A percentile compares a stretch with the other conserved stretches of the same genome.
phyloP scores from a whole-genome alignment of 768 basidiomycete genomes.

The Coprinopsis cinerea region DNA sequence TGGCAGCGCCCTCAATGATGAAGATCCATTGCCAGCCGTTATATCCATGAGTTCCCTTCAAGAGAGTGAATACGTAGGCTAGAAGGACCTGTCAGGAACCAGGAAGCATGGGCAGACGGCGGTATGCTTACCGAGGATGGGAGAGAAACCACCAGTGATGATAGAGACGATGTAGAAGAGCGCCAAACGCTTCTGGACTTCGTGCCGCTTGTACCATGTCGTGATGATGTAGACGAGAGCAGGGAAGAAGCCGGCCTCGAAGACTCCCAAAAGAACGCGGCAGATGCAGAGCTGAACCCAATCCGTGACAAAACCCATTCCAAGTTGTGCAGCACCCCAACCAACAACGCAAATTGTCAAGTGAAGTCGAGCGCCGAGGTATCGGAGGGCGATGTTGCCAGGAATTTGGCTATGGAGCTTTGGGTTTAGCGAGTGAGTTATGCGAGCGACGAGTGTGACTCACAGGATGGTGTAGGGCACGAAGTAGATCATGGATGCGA shows the following conservation, averaged over 20 bases:
- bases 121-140: constrained; percentile 25
- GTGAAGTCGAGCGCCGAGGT: constrained; percentile 23
- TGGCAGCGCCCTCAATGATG: constrained; percentile 41
- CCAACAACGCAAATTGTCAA: constrained; percentile 24
- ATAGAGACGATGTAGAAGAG: background rate
- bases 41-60: constrained; percentile 34
- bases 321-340: constrained; percentile 26
- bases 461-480: constrained; percentile 23
- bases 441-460: background rate
- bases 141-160: background rate
- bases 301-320: constrained; percentile 26
- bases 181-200: constrained; percentile 38
- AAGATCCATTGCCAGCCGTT: constrained; percentile 50
- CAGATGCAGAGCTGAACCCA: constrained; percentile 23
- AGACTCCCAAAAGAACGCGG: constrained; percentile 21
- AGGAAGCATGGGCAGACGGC: constrained; percentile 36
- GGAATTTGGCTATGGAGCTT: constrained; percentile 25
- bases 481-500: constrained; percentile 23
- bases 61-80: constrained; percentile 35
- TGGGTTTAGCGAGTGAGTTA: background rate
- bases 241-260: constrained; percentile 20
- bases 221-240: constrained; percentile 13
- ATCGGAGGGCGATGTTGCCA: constrained; percentile 22
- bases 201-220: constrained; percentile 34
- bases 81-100: constrained; percentile 24